Evolutionary conservation across 495 filamentous ascomycete genomes (phyloP).

Genomic region (Oidiodendron maius): DNA sequence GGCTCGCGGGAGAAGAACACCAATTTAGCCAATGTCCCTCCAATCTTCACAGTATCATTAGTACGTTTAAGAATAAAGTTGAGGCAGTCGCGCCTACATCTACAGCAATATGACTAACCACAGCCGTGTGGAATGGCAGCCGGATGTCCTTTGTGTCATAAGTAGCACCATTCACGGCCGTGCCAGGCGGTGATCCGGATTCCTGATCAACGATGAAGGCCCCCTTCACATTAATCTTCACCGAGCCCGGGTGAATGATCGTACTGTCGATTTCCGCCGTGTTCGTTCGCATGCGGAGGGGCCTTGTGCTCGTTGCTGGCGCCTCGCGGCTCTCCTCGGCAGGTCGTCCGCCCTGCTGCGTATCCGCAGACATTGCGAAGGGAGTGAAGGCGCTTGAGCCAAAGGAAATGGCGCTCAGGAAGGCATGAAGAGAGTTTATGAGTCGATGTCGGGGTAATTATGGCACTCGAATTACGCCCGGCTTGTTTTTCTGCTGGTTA

Average conservation of each 20-base stretch:
- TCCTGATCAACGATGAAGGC: constrained; percentile 93
- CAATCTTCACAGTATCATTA: constrained; percentile 56
- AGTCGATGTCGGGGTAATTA: too few relatives aligned
- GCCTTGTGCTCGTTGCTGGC: not conserved
- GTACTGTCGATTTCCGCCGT: constrained; percentile 62
- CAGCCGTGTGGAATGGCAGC: constrained; percentile 86
- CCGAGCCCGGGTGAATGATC: constrained; percentile 75
- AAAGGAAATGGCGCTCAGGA: not conserved
- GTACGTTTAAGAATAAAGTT: constrained; percentile 5
- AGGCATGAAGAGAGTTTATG: too few relatives aligned
- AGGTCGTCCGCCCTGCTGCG: constrained; percentile 1
- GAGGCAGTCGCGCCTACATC: constrained; percentile 58
- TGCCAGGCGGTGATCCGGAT: constrained; percentile 35
- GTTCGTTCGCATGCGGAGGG: constrained; percentile 22
- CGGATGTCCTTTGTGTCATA: constrained; percentile 88
- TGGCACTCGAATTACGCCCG: too few relatives aligned
- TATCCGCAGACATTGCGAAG: constrained; percentile 19
- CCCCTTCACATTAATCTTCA: constrained; percentile 90
- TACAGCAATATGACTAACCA: constrained; percentile 93
- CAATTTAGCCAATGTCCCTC: constrained; percentile 88
- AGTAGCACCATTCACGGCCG: constrained; percentile 45
- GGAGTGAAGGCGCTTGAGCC: not conserved
- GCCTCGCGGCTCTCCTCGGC: constrained; percentile 7
- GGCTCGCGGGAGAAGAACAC: constrained; percentile 94
- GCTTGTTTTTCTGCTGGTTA: too few relatives aligned